Conservation (phyloP, 345 rosid species). For the Ceriops zippeliana region DNA sequence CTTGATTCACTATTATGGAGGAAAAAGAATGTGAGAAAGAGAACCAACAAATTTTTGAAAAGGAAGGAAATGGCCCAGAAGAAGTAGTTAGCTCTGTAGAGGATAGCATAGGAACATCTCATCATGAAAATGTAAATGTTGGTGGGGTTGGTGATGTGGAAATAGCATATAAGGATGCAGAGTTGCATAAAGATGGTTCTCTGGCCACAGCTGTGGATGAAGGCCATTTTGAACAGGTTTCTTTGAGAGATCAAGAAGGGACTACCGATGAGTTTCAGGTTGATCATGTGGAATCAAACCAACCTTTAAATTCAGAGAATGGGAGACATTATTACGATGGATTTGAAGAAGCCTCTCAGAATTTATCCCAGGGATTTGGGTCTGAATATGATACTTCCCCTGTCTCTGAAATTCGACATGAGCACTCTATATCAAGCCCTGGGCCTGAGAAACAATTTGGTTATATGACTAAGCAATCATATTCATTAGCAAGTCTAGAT, state of each 20-base stretch:
- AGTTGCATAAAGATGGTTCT: conserved; percentile 32
- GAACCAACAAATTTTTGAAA: conserved; percentile 34
- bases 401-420: conserved; percentile 35
- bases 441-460: conserved; percentile 46
- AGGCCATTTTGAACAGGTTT: conserved; percentile 79
- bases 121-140: conserved; percentile 28
- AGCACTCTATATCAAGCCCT: conserved; percentile 48
- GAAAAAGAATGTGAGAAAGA: conserved; percentile 67
- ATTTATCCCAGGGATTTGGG: conserved; percentile 27
- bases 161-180: conserved; percentile 20
- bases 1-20: conserved; percentile 43
- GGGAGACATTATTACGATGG: conserved; percentile 34
- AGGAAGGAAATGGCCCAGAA: conserved; percentile 20
- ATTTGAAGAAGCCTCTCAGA: conserved; percentile 35
- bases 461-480: conserved; percentile 41
- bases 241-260: conserved; percentile 64
- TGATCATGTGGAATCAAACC: conserved; percentile 32
- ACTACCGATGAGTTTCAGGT: conserved; percentile 28
- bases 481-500: conserved; percentile 56
- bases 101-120: conserved; percentile 39
- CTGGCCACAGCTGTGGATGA: conserved; percentile 42
- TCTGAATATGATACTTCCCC: conserved; percentile 43
- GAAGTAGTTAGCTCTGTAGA: conserved; percentile 30
- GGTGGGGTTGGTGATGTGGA: conserved; percentile 24
- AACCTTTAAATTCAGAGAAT: conserved; percentile 41